phyloP scores from a whole-genome alignment of 75 land plant species.

The Cryptomeria japonica region DNA sequence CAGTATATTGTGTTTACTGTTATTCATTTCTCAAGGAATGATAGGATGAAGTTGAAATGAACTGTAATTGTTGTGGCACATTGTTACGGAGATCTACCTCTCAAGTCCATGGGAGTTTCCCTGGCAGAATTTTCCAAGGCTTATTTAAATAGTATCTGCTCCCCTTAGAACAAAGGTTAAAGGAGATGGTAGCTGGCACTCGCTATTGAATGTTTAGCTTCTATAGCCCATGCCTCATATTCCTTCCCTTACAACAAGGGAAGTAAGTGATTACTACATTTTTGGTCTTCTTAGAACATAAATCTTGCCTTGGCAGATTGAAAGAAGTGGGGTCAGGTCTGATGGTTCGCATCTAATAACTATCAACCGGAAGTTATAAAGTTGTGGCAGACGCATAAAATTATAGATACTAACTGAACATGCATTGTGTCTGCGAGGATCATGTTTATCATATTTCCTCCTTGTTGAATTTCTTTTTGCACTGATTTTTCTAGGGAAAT shows the following conservation, averaged over 20 bases:
- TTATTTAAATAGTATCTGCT: neutral
- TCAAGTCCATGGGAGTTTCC: neutral
- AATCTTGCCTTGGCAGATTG: neutral
- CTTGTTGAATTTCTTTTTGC: neutral
- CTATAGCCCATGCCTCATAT: neutral
- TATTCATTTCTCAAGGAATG: neutral
- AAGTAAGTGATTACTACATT: neutral
- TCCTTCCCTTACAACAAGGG: neutral
- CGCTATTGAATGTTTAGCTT: neutral
- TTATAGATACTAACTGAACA: neutral
- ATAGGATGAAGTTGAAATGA: neutral
- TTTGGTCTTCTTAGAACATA: neutral
- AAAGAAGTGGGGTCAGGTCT: neutral
- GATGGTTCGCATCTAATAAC: neutral
- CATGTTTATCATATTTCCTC: neutral
- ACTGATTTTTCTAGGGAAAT: neutral
- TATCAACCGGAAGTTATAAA: neutral
- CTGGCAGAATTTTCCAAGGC: neutral
- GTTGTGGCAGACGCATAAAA: neutral
- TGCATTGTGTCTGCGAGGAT: neutral
- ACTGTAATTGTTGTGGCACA: neutral
- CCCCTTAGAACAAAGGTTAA: neutral
- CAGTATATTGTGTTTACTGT: neutral
- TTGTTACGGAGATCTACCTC: neutral
- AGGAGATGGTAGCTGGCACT: neutral